Percentiles rank a stretch among this genome's conserved stretches.
Evolutionary conservation across 2,329 filamentous ascomycete species (phyloP).

Genomic region (Alternaria ventricosa): DNA sequence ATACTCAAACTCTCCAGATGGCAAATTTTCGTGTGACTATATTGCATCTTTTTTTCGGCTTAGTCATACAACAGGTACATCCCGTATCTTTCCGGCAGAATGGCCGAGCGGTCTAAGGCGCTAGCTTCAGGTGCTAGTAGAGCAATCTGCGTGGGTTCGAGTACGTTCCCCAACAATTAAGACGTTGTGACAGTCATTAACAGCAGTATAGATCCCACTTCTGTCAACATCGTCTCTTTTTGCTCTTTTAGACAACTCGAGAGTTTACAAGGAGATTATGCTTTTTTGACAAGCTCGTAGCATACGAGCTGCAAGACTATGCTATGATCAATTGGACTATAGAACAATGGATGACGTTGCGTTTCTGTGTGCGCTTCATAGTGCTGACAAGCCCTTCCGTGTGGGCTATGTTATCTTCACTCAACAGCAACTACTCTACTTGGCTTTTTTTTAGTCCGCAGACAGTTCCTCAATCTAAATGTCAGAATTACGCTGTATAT

Average conservation of each 20-base stretch:
- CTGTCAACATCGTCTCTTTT: slow-evolving; percentile 19
- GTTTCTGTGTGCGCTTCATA: neutral
- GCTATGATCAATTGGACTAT: neutral
- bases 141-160: slow-evolving; percentile 35
- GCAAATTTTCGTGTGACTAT: too few relatives aligned
- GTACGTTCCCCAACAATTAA: slow-evolving; percentile 1
- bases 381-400: too few relatives aligned
- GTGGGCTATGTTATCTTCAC: too few relatives aligned
- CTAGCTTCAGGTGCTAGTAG: slow-evolving; percentile 40
- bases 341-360: neutral
- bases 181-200: neutral
- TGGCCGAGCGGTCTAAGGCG: slow-evolving; percentile 33
- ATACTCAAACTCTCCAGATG: too few relatives aligned
- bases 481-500: neutral
- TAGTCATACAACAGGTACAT: neutral
- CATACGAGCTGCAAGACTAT: neutral
- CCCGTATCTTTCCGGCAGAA: slow-evolving; percentile 3
- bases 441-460: too few relatives aligned
- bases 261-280: too few relatives aligned
- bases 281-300: neutral
- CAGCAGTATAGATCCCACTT: slow-evolving; percentile 16
- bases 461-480: neutral
- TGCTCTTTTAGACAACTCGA: neutral
- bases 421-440: too few relatives aligned
- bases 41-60: neutral